A percentile compares a stretch with the other conserved stretches of the same genome.
Conservation (phyloP, 768 basidiomycete species). For the Leucosporidium creatinivorum region DNA sequence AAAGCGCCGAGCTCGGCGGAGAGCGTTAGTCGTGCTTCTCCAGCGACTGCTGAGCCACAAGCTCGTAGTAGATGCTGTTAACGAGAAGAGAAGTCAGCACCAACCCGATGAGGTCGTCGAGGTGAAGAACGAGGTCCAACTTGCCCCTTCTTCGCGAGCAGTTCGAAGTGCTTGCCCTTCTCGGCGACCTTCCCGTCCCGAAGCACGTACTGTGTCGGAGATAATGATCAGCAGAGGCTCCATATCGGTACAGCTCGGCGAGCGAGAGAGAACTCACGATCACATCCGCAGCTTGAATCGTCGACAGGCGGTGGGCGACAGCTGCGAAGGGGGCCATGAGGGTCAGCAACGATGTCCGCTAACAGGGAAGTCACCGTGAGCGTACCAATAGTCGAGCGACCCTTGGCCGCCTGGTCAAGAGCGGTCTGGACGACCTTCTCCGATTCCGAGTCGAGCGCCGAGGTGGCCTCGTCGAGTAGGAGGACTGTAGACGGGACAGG, state of each 20-base stretch:
- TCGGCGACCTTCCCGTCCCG: not conserved
- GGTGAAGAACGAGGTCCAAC: no score
- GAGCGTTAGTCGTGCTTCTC: not conserved
- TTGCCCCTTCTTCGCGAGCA: constrained; percentile 19
- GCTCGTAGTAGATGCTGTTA: constrained; percentile 13
- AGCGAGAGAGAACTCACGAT: constrained; percentile 44
- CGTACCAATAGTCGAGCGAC: constrained; percentile 65
- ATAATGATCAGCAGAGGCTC: no score
- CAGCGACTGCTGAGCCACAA: constrained; percentile 15
- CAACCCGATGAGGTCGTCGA: no score
- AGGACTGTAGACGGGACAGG: constrained; percentile 11
- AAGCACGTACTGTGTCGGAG: constrained; percentile 24
- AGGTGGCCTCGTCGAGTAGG: constrained; percentile 42
- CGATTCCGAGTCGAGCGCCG: constrained; percentile 80
- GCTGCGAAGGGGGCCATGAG: not conserved
- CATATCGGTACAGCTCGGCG: not conserved
- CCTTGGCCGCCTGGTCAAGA: constrained; percentile 82
- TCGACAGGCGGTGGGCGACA: constrained; percentile 88
- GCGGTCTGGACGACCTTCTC: constrained; percentile 94
- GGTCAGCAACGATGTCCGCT: no score
- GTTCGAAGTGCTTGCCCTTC: constrained; percentile 6
- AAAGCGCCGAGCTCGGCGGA: no score
- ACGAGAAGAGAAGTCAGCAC: not conserved
- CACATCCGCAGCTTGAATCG: constrained; percentile 82
- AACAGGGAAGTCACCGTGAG: no score